A percentile compares a stretch with the other conserved stretches of the same genome.
Conservation (phyloP, 208 protist genomes). For the Entamoeba invadens region DNA sequence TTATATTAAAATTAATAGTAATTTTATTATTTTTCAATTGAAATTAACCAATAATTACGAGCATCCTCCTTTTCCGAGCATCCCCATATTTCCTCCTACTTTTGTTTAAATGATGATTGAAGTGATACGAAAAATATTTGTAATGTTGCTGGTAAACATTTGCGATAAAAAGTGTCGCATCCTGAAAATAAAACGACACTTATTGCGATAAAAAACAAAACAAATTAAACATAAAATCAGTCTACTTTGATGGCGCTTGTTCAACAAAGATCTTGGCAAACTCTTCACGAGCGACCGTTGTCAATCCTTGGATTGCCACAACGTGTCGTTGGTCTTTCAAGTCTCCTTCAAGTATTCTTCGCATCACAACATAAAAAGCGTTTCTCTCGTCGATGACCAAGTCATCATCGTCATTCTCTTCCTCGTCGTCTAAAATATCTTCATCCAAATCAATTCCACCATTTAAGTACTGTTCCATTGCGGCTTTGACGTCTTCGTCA, state of each 20-base stretch:
- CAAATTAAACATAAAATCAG: no score
- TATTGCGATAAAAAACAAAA: no score
- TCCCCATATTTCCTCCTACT: no score
- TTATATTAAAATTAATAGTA: no score
- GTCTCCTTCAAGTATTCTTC: background rate
- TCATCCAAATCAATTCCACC: background rate
- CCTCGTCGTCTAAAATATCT: background rate
- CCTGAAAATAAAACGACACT: no score
- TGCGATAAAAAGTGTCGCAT: no score
- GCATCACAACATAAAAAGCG: background rate
- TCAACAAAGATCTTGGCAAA: background rate
- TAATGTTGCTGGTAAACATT: no score
- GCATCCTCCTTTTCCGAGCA: no score
- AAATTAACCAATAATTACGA: no score
- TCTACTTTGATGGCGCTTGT: background rate
- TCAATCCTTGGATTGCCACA: background rate
- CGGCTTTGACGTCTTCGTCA: background rate
- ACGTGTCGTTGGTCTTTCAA: background rate
- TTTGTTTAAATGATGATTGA: no score
- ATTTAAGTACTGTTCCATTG: background rate
- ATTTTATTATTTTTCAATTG: no score
- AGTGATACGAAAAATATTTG: no score
- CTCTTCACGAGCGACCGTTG: background rate
- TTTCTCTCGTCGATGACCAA: background rate
- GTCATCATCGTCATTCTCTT: background rate